These are phyloP conservation scores for Grigorovia transvaalensis DNA, from an alignment of 805 yeast species.

Conservation along the genomic window DNA sequence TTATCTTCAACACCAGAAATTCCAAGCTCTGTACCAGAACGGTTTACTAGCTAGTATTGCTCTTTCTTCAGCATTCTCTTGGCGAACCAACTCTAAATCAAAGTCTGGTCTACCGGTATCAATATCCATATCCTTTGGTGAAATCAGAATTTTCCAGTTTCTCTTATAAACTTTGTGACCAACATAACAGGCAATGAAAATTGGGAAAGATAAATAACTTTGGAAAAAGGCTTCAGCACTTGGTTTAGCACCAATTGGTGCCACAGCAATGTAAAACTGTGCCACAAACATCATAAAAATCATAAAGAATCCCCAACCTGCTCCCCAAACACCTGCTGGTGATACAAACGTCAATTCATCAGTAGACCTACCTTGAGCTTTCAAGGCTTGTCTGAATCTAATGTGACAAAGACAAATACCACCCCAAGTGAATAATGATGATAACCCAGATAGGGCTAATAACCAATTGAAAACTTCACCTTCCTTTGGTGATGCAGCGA, in stretches of 20 bases:
- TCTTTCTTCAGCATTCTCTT: constrained; percentile 44
- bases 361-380: constrained; percentile 47
- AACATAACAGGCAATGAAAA: constrained; percentile 45
- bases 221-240: constrained; percentile 53
- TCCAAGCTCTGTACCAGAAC: constrained; percentile 34
- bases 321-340: constrained; percentile 59
- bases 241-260: constrained; percentile 48
- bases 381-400: constrained; percentile 55
- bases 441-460: constrained; percentile 51
- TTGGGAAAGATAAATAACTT: constrained; percentile 54
- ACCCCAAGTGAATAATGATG: constrained; percentile 55
- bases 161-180: constrained; percentile 48
- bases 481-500: constrained; percentile 43
- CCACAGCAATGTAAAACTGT: constrained; percentile 75
- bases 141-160: constrained; percentile 33
- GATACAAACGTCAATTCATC: constrained; percentile 47
- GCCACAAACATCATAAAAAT: constrained; percentile 55
- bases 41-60: constrained; percentile 36
- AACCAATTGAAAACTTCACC: constrained; percentile 55
- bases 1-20: constrained; percentile 37
- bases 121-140: constrained; percentile 44
- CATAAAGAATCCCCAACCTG: constrained; percentile 49
- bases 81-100: constrained; percentile 42
- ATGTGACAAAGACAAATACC: constrained; percentile 50
- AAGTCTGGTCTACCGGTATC: constrained; percentile 53